These are phyloP conservation scores for Scytalidium sp. DNA, from an alignment of 2,329 filamentous ascomycete species.

Conservation along the genomic window DNA sequence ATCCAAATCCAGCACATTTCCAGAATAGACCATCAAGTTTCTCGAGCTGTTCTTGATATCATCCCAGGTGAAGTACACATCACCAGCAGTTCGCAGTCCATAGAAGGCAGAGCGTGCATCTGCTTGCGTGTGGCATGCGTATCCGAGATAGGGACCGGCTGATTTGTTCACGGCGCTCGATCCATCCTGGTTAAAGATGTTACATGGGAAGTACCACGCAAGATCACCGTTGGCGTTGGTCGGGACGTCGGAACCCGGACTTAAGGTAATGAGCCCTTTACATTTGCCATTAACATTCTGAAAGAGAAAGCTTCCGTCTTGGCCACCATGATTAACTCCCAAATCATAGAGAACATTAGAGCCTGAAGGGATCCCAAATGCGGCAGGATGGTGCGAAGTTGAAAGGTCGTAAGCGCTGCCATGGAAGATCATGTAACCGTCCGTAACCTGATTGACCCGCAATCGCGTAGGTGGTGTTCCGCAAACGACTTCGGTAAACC, in stretches of 20 bases:
- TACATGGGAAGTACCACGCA: conserved; percentile 97
- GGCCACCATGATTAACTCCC: conserved; percentile 76
- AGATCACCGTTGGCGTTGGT: conserved; percentile 70
- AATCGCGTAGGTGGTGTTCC: conserved; percentile 68
- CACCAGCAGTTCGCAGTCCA: conserved; percentile 64
- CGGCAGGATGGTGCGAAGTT: conserved; percentile 73
- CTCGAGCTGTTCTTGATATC: conserved; percentile 86
- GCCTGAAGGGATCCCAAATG: conserved; percentile 68
- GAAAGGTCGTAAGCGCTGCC: conserved; percentile 85
- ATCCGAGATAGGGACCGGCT: conserved; percentile 74
- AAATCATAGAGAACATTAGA: conserved; percentile 86
- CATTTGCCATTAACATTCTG: conserved; percentile 98
- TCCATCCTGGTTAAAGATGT: conserved; percentile 88
- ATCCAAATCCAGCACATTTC: conserved; percentile 86
- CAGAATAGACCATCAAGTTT: conserved; percentile 92
- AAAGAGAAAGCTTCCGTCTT: conserved; percentile 95
- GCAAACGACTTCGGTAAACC: conserved; percentile 89
- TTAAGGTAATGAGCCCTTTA: conserved; percentile 80
- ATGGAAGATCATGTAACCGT: conserved; percentile 94
- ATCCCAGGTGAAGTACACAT: conserved; percentile 95
- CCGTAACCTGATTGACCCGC: conserved; percentile 75
- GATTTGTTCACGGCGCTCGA: conserved; percentile 75
- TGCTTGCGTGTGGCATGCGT: conserved; percentile 79
- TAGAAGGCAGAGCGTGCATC: conserved; percentile 74
- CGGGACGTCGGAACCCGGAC: conserved; percentile 72